Base-by-base conservation (phyloP, 768 basidiomycete species). In the Russula sp. region DNA sequence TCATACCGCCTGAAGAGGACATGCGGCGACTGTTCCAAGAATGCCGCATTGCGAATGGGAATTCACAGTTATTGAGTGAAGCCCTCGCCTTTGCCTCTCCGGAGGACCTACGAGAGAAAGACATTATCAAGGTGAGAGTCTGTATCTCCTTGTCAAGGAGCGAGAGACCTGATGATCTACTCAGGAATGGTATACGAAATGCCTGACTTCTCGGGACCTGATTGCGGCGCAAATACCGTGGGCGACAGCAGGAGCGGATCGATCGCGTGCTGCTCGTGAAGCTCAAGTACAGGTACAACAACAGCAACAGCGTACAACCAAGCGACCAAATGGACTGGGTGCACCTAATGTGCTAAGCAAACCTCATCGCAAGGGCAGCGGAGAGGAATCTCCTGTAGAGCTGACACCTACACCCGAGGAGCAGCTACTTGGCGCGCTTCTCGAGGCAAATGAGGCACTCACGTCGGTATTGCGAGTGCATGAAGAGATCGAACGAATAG, bases 191-290 rank as follows among this genome's bases (percentile, higher is more conserved):
- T 84, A 90, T 69, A 70, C 74, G 18, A 90, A 91, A 71, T 94
- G 92, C 72, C 81, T 84, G 34, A 80, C 83, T 3, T 93, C 91
- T 2, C 92, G 93, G 74, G 93, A 94, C 65, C 81, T 94, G 13
- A 84, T 96, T 30, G 87, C 80, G 67, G 86, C 88, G 13, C 94
- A 95, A 75, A 94, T 97, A 69, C 86, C 89, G 8, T 96, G 94
- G 94, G 94, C 94, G 4, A 83, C 86, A 24, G 86, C 92, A 1
- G 83, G 87, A 16, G 93, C 93, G 1, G 88, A 89, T 69, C 84
- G 84, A 52, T 88, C 89, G 9, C 80, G 89, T 38, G 69, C 71
- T 22, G 54, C 38, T 32, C 68, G 64, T 34, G 67, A 68, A 54
- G 54, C 60, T 32, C 51, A 50, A n/a, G 53, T 55, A 7, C 69